Evolutionary conservation across 2,329 filamentous ascomycete species (phyloP).

Genomic region (Cytospora schulzeri): DNA sequence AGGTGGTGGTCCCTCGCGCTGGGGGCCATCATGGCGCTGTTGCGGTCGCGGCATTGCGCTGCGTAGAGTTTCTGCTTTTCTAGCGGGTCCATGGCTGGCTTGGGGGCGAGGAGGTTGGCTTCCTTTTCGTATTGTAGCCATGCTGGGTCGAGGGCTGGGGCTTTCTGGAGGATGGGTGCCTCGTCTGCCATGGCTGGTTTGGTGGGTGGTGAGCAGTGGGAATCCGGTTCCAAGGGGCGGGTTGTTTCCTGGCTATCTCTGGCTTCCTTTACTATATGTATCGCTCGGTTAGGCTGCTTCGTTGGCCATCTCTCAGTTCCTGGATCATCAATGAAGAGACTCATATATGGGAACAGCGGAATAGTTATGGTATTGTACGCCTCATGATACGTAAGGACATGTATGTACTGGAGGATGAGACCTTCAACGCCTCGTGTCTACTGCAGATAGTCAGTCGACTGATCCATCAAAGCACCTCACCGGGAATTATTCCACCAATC

Average conservation of each 20-base stretch:
- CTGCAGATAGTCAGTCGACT: background rate
- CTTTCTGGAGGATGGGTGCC: slow-evolving; percentile 35
- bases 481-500: background rate
- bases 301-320: background rate
- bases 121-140: slow-evolving; percentile 45
- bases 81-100: slow-evolving; percentile 33
- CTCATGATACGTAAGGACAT: too few species aligned
- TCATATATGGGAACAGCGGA: background rate
- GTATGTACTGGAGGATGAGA: background rate
- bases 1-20: slow-evolving; percentile 43
- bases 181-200: slow-evolving; percentile 20
- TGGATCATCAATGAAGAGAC: background rate
- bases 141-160: slow-evolving; percentile 43
- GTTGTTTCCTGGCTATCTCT: background rate
- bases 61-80: slow-evolving; percentile 45
- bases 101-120: slow-evolving; percentile 34
- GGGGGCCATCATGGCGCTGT: slow-evolving; percentile 39
- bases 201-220: background rate
- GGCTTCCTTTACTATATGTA: background rate
- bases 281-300: background rate
- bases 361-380: too few species aligned
- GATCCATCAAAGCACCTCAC: background rate
- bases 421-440: background rate
- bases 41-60: slow-evolving; percentile 42
- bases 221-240: background rate